These are phyloP conservation scores for Ganoderma multipileum DNA, from an alignment of 1,284 basidiomycete genomes.

Conservation along the genomic window DNA sequence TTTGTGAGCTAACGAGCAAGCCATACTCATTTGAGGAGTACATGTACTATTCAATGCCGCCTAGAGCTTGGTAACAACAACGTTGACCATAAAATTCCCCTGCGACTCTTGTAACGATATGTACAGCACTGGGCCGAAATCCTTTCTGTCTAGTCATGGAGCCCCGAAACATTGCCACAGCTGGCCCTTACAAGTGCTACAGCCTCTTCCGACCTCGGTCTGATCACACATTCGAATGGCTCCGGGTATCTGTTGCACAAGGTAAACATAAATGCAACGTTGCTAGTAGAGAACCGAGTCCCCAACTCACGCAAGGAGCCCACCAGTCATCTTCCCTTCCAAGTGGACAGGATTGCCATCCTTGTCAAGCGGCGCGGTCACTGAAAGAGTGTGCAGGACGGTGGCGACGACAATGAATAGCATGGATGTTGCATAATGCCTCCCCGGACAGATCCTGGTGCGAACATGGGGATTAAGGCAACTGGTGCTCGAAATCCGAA, in stretches of 20 bases:
- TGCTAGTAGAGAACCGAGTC: too few relatives aligned
- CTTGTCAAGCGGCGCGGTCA: constrained; percentile 5
- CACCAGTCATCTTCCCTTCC: constrained; percentile 11
- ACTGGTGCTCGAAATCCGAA: too few relatives aligned
- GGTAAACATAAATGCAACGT: too few relatives aligned
- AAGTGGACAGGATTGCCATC: constrained; percentile 3
- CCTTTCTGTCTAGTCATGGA: too few relatives aligned
- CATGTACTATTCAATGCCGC: too few relatives aligned
- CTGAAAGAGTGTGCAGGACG: constrained; percentile 21
- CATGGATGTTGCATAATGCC: constrained; percentile 27
- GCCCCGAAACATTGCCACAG: background rate
- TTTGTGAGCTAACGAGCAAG: too few relatives aligned
- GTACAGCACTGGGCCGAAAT: too few relatives aligned
- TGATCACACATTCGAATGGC: constrained; percentile 26
- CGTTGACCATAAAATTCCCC: too few relatives aligned
- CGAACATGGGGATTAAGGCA: too few relatives aligned
- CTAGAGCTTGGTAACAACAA: too few relatives aligned
- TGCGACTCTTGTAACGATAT: too few relatives aligned
- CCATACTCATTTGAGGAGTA: too few relatives aligned
- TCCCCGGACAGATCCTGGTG: constrained; percentile 33
- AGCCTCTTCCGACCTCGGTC: constrained; percentile 18
- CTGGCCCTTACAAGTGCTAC: constrained; percentile 14
- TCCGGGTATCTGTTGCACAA: constrained; percentile 25
- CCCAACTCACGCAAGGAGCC: constrained; percentile 10
- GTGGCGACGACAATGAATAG: constrained; percentile 23